phyloP scores from a whole-genome alignment of 164 flowering plant species.

The Warburgia ugandensis region DNA sequence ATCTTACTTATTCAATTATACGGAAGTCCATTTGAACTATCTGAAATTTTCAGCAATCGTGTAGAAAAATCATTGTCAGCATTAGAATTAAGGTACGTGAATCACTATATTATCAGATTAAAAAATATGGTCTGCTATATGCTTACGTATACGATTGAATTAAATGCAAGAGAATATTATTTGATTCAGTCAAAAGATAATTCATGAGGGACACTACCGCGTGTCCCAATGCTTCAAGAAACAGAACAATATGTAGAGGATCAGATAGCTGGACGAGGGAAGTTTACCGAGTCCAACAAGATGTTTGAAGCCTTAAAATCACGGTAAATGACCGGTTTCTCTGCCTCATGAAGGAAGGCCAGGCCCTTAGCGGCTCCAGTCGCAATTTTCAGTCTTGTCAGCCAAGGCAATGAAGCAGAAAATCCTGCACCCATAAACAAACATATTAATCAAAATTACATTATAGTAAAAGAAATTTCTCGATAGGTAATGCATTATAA shows the following conservation, averaged over 20 bases:
- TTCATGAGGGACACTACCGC: no score
- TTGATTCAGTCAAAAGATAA: no score
- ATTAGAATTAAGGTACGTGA: no score
- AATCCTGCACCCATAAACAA: slow-evolving; percentile 33
- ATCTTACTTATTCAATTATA: background rate
- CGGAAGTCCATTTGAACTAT: no score
- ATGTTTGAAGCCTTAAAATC: slow-evolving; percentile 90
- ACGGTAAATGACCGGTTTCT: slow-evolving; percentile 66
- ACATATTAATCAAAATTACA: background rate
- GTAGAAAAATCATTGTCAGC: no score
- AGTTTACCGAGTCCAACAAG: slow-evolving; percentile 58
- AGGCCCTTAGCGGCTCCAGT: slow-evolving; percentile 88
- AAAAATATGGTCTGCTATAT: background rate
- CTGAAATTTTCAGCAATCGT: no score
- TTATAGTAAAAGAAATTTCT: background rate
- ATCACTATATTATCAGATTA: no score
- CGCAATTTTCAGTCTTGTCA: slow-evolving; percentile 71
- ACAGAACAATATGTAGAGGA: no score
- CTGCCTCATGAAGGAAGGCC: slow-evolving; percentile 71
- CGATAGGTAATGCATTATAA: background rate
- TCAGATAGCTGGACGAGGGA: no score
- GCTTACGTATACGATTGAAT: background rate
- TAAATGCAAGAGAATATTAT: background rate
- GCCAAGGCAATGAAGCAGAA: slow-evolving; percentile 62
- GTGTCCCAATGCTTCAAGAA: no score